Evolutionary conservation across 306 rosid genomes (phyloP), one percentile per base, ranked within the genome.

Genomic region (Sindora glabra): DNA sequence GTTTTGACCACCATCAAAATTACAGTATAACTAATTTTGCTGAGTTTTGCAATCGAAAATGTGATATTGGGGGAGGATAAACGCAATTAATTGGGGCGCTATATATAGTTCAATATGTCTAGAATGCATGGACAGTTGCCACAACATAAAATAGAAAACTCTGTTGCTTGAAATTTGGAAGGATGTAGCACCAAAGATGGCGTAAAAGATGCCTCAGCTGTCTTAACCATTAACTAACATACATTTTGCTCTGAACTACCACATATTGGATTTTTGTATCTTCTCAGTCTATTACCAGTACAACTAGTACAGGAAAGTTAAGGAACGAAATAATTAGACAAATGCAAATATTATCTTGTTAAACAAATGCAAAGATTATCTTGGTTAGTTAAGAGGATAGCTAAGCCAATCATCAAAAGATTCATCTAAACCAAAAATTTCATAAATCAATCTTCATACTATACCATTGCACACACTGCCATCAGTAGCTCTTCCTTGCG

Each of bases 161-260:
- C n/a, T n/a, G n/a, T n/a, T n/a, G n/a, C n/a, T n/a, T n/a, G n/a
- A n/a, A n/a, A n/a, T 48, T 52, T 40, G 5, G 72, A 47, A 29
- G 48, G 7, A 46, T 53, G 17, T 51, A 26, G 27, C 2, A 34
- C 33, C 26, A 62, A 53, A 54, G 15, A 23, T 17, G 27, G 22
- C 49, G 8, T 18, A 18, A 37, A 19, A 38, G 17, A n/a, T 23
- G 53, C 24, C 53, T 47, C 26, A 50, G 56, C 21, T 42, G 34
- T 59, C 52, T 14, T 49, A 74, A 37, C 62, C 49, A 68, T n/a
- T n/a, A n/a, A n/a, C n/a, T n/a, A n/a, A n/a, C n/a, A n/a, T 75
- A 59, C n/a, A 59, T 55, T 16, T 57, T 55, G 55, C 37, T 56
- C n/a, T 11, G 57, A 26, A 55, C n/a, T n/a, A n/a, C 32, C 5